Percentiles rank a stretch among this genome's conserved stretches.
Conservation (phyloP, 2,329 filamentous ascomycete species). For the Zymoseptoria passerinii region DNA sequence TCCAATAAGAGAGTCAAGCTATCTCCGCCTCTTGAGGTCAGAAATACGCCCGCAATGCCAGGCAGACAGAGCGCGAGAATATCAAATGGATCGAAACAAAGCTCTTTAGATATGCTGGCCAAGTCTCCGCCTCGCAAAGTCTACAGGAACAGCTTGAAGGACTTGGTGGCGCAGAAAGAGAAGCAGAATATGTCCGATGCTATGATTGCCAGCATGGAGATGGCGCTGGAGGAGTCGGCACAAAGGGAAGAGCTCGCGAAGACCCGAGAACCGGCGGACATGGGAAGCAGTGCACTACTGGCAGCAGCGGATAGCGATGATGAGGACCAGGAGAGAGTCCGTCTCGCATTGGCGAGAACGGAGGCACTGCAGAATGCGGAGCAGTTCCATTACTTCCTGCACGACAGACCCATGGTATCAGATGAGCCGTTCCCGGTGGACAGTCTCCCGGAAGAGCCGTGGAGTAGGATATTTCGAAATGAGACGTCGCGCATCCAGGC, state of each 20-base stretch:
- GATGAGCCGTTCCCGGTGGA: slow-evolving; percentile 23
- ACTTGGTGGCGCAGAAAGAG: slow-evolving; percentile 22
- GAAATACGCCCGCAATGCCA: neutral
- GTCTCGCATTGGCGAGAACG: slow-evolving; percentile 52
- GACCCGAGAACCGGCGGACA: slow-evolving; percentile 5
- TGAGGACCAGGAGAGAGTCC: slow-evolving; percentile 41
- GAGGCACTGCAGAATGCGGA: slow-evolving; percentile 49
- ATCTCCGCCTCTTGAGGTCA: slow-evolving; percentile 10
- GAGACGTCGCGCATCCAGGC: slow-evolving; percentile 30
- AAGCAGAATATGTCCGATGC: slow-evolving; percentile 17
- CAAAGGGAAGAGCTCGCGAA: slow-evolving; percentile 10
- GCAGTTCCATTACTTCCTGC: slow-evolving; percentile 51
- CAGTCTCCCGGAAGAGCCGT: slow-evolving; percentile 27
- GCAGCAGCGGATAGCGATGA: slow-evolving; percentile 37
- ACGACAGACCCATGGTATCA: slow-evolving; percentile 7
- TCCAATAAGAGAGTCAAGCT: slow-evolving; percentile 24
- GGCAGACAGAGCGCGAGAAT: slow-evolving; percentile 3
- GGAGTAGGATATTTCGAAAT: slow-evolving; percentile 29
- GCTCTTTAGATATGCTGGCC: slow-evolving; percentile 2
- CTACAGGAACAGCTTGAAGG: slow-evolving; percentile 25
- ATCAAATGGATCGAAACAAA: slow-evolving; percentile 4
- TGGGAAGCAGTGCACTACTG: slow-evolving; percentile 28
- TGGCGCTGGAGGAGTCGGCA: slow-evolving; percentile 11
- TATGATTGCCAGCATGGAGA: slow-evolving; percentile 21
- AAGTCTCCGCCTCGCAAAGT: slow-evolving; percentile 15